phyloP scores from a whole-genome alignment of 441 rosid genomes.

The Brassica balearica region DNA sequence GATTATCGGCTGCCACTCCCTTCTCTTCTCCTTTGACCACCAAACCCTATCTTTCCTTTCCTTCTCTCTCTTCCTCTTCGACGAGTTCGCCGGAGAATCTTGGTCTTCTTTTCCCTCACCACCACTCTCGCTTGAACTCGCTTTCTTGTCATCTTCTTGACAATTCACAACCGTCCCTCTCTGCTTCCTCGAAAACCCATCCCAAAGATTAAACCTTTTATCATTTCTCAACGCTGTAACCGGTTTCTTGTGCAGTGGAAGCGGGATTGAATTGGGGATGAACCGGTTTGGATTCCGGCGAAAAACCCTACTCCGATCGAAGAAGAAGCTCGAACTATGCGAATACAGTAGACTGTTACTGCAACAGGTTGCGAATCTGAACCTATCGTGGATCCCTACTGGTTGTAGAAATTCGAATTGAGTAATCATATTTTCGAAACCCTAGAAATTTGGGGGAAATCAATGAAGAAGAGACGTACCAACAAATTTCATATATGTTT shows the following conservation, averaged over 20 bases:
- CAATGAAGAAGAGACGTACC: neutral
- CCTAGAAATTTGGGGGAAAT: neutral
- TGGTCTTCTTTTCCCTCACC: slow-evolving; percentile 57
- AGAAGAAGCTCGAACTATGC: slow-evolving; percentile 47
- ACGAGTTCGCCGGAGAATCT: slow-evolving; percentile 37
- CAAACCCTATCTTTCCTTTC: slow-evolving; percentile 58
- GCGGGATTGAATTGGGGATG: slow-evolving; percentile 39
- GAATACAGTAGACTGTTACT: slow-evolving; percentile 44
- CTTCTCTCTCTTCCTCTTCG: slow-evolving; percentile 66
- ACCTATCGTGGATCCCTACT: slow-evolving; percentile 39
- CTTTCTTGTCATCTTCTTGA: slow-evolving; percentile 70
- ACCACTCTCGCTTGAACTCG: slow-evolving; percentile 54
- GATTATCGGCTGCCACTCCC: slow-evolving; percentile 85
- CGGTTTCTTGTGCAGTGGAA: slow-evolving; percentile 31
- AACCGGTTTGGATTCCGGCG: slow-evolving; percentile 48
- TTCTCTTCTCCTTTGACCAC: slow-evolving; percentile 73
- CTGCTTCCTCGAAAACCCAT: slow-evolving; percentile 46
- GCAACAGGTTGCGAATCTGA: slow-evolving; percentile 41
- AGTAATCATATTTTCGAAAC: neutral
- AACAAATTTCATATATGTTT: neutral
- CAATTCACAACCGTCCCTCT: slow-evolving; percentile 55
- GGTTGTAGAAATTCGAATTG: slow-evolving; percentile 60
- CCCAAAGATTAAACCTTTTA: slow-evolving; percentile 43
- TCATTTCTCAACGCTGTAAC: slow-evolving; percentile 24
- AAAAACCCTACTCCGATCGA: slow-evolving; percentile 53